Conservation (phyloP, 73 alveolate genomes). For the Paramecium sexaurelia region DNA sequence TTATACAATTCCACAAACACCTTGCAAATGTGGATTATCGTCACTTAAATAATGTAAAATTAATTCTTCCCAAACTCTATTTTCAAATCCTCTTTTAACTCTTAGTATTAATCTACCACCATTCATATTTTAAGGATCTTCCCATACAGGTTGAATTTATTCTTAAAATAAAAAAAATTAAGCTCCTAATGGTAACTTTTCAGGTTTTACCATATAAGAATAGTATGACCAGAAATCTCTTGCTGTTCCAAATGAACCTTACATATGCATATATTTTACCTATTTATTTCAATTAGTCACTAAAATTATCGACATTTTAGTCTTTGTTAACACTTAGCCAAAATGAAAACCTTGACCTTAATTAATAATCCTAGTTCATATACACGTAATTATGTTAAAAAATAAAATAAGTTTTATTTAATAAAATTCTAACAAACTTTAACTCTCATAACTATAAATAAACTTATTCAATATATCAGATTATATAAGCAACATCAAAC, state of each 20-base stretch:
- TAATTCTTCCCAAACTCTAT: slow-evolving; percentile 89
- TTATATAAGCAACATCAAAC: too few species aligned
- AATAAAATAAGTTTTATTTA: slow-evolving; percentile 5
- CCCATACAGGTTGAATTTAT: slow-evolving; percentile 89
- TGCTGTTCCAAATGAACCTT: slow-evolving; percentile 45
- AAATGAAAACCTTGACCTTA: background rate
- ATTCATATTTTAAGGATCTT: slow-evolving; percentile 86
- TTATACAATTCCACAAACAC: slow-evolving; percentile 28
- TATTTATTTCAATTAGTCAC: background rate
- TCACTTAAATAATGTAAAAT: slow-evolving; percentile 54
- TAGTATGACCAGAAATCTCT: slow-evolving; percentile 87
- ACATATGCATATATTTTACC: background rate
- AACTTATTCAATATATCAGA: too few species aligned
- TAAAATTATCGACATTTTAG: slow-evolving; percentile 19
- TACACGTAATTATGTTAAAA: slow-evolving; percentile 14
- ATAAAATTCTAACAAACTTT: background rate
- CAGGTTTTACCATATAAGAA: slow-evolving; percentile 85
- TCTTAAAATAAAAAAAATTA: slow-evolving; percentile 82
- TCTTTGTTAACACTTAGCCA: slow-evolving; percentile 30
- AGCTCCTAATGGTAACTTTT: slow-evolving; percentile 76
- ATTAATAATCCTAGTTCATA: background rate
- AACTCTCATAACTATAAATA: too few species aligned
- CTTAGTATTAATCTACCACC: slow-evolving; percentile 87
- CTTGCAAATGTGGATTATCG: background rate
- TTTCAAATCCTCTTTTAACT: slow-evolving; percentile 80